phyloP scores from a whole-genome alignment of 805 yeast genomes.

The Metschnikowia rubicola region DNA sequence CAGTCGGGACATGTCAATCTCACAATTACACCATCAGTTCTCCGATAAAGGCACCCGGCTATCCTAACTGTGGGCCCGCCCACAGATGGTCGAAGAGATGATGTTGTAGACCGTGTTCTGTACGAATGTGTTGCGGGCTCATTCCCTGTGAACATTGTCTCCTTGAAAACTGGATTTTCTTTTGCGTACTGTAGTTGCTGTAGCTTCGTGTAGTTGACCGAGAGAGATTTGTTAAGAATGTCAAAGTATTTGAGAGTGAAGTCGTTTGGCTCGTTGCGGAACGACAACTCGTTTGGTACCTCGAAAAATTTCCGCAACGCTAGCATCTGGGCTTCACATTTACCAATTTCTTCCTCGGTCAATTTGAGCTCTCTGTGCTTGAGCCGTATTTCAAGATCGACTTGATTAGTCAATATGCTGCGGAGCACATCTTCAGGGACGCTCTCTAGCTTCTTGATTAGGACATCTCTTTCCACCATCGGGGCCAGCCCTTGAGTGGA shows the following conservation, averaged over 20 bases:
- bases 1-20: constrained; percentile 67
- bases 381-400: constrained; percentile 57
- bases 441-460: constrained; percentile 16
- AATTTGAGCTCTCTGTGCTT: constrained; percentile 54
- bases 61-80: constrained; percentile 19
- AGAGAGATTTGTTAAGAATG: constrained; percentile 32
- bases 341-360: constrained; percentile 51
- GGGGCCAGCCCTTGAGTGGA: constrained; percentile 6
- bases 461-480: constrained; percentile 12
- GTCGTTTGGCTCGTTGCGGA: constrained; percentile 44
- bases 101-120: constrained; percentile 49
- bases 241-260: constrained; percentile 42
- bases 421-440: constrained; percentile 21
- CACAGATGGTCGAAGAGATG: constrained; percentile 50
- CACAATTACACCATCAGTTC: constrained; percentile 71
- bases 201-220: constrained; percentile 30
- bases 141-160: constrained; percentile 10
- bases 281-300: constrained; percentile 36
- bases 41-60: constrained; percentile 53
- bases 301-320: constrained; percentile 46
- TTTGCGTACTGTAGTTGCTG: constrained; percentile 17
- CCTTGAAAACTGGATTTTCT: constrained; percentile 13
- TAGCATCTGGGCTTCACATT: constrained; percentile 56
- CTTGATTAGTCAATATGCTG: constrained; percentile 38
- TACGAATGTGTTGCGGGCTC: constrained; percentile 28